Evolutionary conservation across 495 filamentous ascomycete species (phyloP), one percentile per base, ranked within the genome.

Genomic region (Xylaria telfairii): DNA sequence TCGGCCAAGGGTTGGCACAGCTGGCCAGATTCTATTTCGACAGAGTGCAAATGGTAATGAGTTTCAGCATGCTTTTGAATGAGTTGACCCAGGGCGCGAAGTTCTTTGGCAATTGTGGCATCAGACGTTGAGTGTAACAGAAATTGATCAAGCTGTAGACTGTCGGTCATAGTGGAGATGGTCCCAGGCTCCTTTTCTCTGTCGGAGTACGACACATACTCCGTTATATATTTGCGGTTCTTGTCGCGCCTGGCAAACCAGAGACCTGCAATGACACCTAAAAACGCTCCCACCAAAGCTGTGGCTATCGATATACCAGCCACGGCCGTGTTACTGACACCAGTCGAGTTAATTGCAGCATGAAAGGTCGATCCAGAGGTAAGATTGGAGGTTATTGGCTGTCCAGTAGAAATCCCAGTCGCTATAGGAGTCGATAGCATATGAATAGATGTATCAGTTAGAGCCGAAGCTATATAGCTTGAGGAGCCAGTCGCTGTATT

Each of bases 1-100:
- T 76, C 66, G 12, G 51, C 34, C 21, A 82, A 70, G 1, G 72
- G 65, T 9, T 65, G 63, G 8, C 67, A 53, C 6, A 82, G 76
- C 28, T 64, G 28, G 17, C 60, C 69, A 0, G 70, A 47, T 65
- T 71, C 71, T 15, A 41, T 68, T 21, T 74, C 13, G 42, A 46
- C 42, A 46, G 42, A 10, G 6, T 17, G 42, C 15, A 3, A 46
- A 19, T 46, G 42, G 15, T 46, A 46, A 19, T 46, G 17, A 15
- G 13, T 46, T 19, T 46, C 42, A 19, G 3, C 12, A 46, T 46
- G 42, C 42, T 46, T 12, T 19, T 46, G 42, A 3, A 46, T 46
- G 5, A 46, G 42, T 1, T 46, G 42, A 19, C 15, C 42, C 3
- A 46, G 42, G 0, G 13, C 2, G 13, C 17, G 42, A 10, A 46